Evolutionary conservation across 2,329 filamentous ascomycete species (phyloP), one percentile per base, ranked within the genome.

Genomic region (Diaporthe capsici): DNA sequence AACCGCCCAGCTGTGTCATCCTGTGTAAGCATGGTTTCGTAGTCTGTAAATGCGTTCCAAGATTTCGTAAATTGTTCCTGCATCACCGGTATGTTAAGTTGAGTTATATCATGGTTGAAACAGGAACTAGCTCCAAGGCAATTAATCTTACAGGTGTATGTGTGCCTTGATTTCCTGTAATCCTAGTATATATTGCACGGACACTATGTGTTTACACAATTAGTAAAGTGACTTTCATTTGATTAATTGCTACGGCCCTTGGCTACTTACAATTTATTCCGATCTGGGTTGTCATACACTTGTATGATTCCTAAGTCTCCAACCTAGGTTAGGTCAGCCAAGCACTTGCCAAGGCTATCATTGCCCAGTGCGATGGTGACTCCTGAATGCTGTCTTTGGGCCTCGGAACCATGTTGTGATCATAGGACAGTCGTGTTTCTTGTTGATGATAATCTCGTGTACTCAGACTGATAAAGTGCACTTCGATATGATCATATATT

Each of bases 1-100:
- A 34, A 65, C 28, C 61, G 28, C 17, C 61, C 42, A 34, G 61
- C 61, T 34, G 61, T 65, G 4, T 65, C 61, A 9, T 49, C 61
- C 28, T 49, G 61, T 49, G 17, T 42, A 31, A 65, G 20, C 61
- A 65, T 65, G 17, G 61, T 49, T 3, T 65, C 61, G 0, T 3
- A 47, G 61, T 65, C 25, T 8, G 42, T 65, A 28, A 65, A 65
- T 31, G 61, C 42, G 2, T 65, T 31, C 61, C 61, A 65, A 12
- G 28, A 9, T 22, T 34, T 47, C 1, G 42, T 65, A 12, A 49
- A 65, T 65, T 47, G 61, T 34, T 65, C 61, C 61, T 65, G 10
- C 8, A 65, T 15, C 2, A 60, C 22, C 1, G 8, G 2, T 2
- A 39, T 39, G 34, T 20, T 60, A 2, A 60, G 22, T 39, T 20